A percentile compares a stretch with the other conserved stretches of the same genome.
These are phyloP conservation scores for Penstemon eatonii DNA, from an alignment of 257 asterid genomes.

Conservation along the genomic window DNA sequence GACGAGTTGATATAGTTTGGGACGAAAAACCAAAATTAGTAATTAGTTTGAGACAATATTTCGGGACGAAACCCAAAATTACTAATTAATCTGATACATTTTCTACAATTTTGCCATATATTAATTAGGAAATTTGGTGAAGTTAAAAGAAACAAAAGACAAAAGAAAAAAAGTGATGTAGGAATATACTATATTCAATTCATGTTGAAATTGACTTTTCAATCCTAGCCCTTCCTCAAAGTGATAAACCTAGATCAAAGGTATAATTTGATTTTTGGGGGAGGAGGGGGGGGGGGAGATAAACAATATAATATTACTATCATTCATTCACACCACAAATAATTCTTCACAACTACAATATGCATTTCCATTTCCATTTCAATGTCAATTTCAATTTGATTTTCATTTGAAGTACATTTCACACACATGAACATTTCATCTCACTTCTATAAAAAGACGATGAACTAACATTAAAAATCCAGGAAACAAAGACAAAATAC, in stretches of 20 bases:
- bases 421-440: slow-evolving; percentile 36
- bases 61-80: too few relatives aligned
- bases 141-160: background rate
- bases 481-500: slow-evolving; percentile 32
- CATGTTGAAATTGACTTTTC: slow-evolving; percentile 3
- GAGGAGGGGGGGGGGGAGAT: background rate
- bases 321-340: slow-evolving; percentile 33
- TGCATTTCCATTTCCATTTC: too few relatives aligned
- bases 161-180: slow-evolving; percentile 23
- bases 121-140: background rate
- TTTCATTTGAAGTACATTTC: slow-evolving; percentile 39
- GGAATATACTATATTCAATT: slow-evolving; percentile 34
- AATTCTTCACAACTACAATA: slow-evolving; percentile 8
- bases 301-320: slow-evolving; percentile 17
- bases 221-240: slow-evolving; percentile 34
- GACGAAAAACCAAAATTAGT: too few relatives aligned
- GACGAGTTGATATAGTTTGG: too few relatives aligned
- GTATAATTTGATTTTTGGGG: background rate
- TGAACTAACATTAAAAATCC: slow-evolving; percentile 26
- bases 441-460: slow-evolving; percentile 37
- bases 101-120: too few relatives aligned
- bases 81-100: too few relatives aligned
- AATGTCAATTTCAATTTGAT: slow-evolving; percentile 17
- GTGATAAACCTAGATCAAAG: slow-evolving; percentile 37
- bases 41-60: too few relatives aligned